Evolutionary conservation across 768 basidiomycete species (phyloP), one percentile per base, ranked within the genome.

Genomic region (Coprinellus micaceus): DNA sequence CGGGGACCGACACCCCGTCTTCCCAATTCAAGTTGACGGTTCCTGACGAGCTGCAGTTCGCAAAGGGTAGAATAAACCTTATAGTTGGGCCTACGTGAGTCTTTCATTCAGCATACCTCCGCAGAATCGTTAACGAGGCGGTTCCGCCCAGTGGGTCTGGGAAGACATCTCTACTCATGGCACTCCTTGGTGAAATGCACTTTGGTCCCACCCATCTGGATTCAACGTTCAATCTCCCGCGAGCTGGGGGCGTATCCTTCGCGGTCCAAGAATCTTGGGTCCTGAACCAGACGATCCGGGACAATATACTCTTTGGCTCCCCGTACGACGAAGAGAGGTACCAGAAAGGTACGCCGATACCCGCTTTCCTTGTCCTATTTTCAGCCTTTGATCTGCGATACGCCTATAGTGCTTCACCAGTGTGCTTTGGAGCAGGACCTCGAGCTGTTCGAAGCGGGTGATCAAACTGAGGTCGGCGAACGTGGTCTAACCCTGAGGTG

Each of bases 251-350:
- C 4, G 78, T 94, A 39, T 84, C 89, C 2, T 92, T 89, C 66
- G 87, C 88, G 4, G 86, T 86, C 1, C 91, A 95, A 66, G 89
- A 91, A 65, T 84, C 87, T 6, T 95, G 90, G 90, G 84, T 92
- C 2, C 82, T 86, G 66, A 91, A 90, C 60, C 87, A 86, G 57
- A 90, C 88, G 0, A 88, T 91, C 52, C 60, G 82, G 69, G 87
- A 91, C 43, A 96, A 95, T 64, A 88, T 96, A 57, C 69, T 89
- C 43, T 95, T 96, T 59, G 90, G 91, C 25, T 71, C 82, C 11
- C 79, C 84, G 0, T 91, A 84, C 58, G 86, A 95, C 46, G 85
- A 89, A 65, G 82, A 79, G 54, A 78, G 86, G 7, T 95, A 94
- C 66, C 84, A 84, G 75, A 81, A 85, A 56, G 69, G 70, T 69